phyloP scores from a whole-genome alignment of 2,329 filamentous ascomycete species.

The Penicillium glabrum region DNA sequence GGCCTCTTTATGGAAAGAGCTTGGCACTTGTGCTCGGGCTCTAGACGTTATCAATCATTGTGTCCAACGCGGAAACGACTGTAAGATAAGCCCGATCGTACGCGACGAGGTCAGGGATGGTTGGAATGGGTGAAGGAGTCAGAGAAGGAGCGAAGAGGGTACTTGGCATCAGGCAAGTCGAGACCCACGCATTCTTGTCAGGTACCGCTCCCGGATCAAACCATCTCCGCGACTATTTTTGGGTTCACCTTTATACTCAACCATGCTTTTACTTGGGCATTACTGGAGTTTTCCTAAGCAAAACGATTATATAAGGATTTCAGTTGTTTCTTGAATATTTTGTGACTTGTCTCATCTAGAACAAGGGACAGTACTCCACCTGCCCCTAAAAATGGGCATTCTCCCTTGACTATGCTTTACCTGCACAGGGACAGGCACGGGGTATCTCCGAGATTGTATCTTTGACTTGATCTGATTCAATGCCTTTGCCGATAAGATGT shows the following conservation, averaged over 20 bases:
- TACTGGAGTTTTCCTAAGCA: background rate
- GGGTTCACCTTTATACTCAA: background rate
- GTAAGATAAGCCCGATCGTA: background rate
- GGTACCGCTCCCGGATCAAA: conserved; percentile 4
- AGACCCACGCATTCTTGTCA: conserved; percentile 4
- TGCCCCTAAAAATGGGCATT: background rate
- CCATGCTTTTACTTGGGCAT: too few species aligned
- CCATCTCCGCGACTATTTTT: conserved; percentile 2
- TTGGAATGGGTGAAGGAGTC: background rate
- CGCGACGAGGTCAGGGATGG: background rate
- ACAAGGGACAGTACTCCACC: background rate
- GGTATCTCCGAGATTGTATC: background rate
- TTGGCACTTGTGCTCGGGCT: conserved; percentile 21
- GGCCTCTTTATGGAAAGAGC: conserved; percentile 36
- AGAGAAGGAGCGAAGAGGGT: background rate
- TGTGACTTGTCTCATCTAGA: background rate
- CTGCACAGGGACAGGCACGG: background rate
- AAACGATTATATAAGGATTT: too few species aligned
- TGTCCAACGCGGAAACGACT: background rate
- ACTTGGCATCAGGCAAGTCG: background rate
- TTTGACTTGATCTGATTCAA: too few species aligned
- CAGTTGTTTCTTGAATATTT: background rate
- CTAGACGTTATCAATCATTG: conserved; percentile 26
- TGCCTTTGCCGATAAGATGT: too few species aligned
- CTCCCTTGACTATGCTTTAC: background rate